These are phyloP conservation scores for Veloporphyrellus conicus DNA, from an alignment of 1,284 basidiomycete genomes.

Conservation along the genomic window DNA sequence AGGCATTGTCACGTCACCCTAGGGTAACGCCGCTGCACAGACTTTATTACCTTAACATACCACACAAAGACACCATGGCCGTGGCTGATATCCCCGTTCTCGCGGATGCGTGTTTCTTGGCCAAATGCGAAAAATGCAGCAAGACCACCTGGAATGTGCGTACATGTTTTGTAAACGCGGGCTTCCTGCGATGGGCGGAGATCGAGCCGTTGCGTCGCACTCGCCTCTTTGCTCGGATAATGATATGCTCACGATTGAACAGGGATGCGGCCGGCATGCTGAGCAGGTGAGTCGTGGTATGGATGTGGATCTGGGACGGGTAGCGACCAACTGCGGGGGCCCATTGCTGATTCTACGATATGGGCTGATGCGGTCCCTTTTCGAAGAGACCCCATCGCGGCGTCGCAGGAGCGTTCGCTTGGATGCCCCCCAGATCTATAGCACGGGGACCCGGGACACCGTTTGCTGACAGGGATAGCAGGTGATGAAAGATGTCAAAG, in stretches of 20 bases:
- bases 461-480: constrained; percentile 48
- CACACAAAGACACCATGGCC: constrained; percentile 24
- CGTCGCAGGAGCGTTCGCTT: constrained; percentile 27
- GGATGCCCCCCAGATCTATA: constrained; percentile 25
- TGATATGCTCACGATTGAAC: constrained; percentile 4
- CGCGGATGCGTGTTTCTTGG: constrained; percentile 52
- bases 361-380: constrained; percentile 36
- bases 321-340: constrained; percentile 7
- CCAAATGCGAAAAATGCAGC: constrained; percentile 58
- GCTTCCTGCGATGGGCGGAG: too few species aligned
- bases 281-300: constrained; percentile 49
- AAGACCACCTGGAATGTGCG: constrained; percentile 75
- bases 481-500: constrained; percentile 46
- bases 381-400: constrained; percentile 34
- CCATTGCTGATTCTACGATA: constrained; percentile 23
- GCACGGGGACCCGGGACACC: constrained; percentile 22
- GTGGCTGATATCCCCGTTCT: constrained; percentile 32
- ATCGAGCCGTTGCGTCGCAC: too few species aligned
- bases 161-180: too few species aligned
- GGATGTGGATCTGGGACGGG: constrained; percentile 14
- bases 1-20: constrained; percentile 20
- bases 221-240: not conserved
- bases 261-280: constrained; percentile 69
- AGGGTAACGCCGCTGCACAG: constrained; percentile 15
- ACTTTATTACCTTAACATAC: constrained; percentile 37